Conservation (phyloP, 495 filamentous ascomycete species). For the Neurospora sp. region DNA sequence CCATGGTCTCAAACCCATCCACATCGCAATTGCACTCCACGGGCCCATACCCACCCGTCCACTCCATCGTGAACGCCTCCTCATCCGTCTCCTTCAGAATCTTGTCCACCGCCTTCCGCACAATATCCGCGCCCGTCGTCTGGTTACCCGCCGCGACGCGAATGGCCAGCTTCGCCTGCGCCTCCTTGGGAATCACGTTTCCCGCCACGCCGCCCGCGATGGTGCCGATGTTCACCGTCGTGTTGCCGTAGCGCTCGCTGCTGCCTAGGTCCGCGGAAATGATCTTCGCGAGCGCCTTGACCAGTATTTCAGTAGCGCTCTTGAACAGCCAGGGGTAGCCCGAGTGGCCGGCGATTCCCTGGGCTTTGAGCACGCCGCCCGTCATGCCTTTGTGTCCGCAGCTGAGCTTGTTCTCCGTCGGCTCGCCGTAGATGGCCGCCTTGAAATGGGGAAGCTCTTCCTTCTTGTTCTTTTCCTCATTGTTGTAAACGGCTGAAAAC, state of each 20-base stretch:
- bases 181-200: conserved; percentile 75
- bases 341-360: conserved; percentile 73
- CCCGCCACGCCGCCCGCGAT: conserved; percentile 74
- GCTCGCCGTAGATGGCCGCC: conserved; percentile 82
- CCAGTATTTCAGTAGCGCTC: conserved; percentile 65
- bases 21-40: conserved; percentile 73
- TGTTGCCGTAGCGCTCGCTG: conserved; percentile 69
- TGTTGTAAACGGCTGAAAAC: conserved; percentile 39
- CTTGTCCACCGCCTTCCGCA: conserved; percentile 45
- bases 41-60: conserved; percentile 54
- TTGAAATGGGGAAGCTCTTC: conserved; percentile 9
- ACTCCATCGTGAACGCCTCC: conserved; percentile 51
- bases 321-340: conserved; percentile 83
- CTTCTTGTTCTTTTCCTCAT: conserved; percentile 30
- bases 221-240: conserved; percentile 75
- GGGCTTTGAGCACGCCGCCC: conserved; percentile 49
- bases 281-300: conserved; percentile 54
- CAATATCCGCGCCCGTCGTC: conserved; percentile 38
- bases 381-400: conserved; percentile 83
- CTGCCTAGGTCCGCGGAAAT: conserved; percentile 57
- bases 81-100: conserved; percentile 46
- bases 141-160: conserved; percentile 67
- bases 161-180: conserved; percentile 54
- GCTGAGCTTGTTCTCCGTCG: conserved; percentile 77
- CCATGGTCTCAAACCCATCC: conserved; percentile 65